These are phyloP conservation scores for Atkinsonella texensis DNA, from an alignment of 2,329 filamentous ascomycete species.

Conservation along the genomic window DNA sequence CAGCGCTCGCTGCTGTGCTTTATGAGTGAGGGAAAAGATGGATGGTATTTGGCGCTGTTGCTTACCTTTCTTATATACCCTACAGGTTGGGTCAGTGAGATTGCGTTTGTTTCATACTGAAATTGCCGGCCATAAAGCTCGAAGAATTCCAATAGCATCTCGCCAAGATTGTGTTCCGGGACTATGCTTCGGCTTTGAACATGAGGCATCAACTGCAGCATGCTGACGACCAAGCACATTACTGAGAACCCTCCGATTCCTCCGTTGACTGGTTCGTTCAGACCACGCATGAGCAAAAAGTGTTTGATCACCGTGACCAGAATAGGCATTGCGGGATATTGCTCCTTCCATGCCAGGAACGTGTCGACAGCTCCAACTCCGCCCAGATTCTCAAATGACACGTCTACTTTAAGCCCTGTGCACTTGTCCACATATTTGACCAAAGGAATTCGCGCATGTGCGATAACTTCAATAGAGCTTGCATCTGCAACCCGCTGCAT, in stretches of 20 bases:
- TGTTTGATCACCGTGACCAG: constrained; percentile 87
- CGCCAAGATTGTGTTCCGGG: constrained; percentile 58
- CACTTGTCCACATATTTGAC: constrained; percentile 76
- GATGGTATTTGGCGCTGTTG: constrained; percentile 2
- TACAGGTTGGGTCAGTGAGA: constrained; percentile 58
- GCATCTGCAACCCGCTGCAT: constrained; percentile 42
- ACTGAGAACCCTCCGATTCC: constrained; percentile 90
- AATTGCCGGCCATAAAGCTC: constrained; percentile 81
- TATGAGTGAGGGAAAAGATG: background rate
- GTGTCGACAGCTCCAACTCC: constrained; percentile 72
- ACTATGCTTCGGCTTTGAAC: constrained; percentile 48
- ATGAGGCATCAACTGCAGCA: constrained; percentile 69
- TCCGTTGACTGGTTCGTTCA: constrained; percentile 86
- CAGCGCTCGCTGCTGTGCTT: no score
- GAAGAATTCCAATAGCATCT: constrained; percentile 77
- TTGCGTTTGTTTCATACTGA: constrained; percentile 56
- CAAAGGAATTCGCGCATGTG: constrained; percentile 72
- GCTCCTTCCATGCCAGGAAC: constrained; percentile 65
- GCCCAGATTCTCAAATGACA: constrained; percentile 87
- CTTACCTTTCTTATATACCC: constrained; percentile 66
- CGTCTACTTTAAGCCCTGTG: constrained; percentile 75
- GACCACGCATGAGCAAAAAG: constrained; percentile 72
- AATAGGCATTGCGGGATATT: constrained; percentile 75
- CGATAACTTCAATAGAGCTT: constrained; percentile 54
- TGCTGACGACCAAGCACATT: constrained; percentile 84